Base-by-base conservation (phyloP, 345 rosid species). In the Eucalyptus cloeziana region DNA sequence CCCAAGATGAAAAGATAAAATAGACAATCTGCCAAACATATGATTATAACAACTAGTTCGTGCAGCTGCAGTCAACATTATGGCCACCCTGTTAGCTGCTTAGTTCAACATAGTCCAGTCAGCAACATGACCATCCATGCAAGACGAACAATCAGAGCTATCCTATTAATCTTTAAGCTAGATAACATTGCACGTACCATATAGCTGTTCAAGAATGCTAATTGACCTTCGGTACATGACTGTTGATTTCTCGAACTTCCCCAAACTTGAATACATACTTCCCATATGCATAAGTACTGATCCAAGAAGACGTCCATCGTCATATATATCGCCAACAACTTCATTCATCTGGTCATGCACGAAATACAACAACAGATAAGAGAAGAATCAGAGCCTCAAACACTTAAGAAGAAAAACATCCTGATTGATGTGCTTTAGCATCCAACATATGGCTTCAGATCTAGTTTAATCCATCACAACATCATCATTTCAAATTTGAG, bases 231-330 rank as follows among this genome's bases (percentile, higher is more conserved):
- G 91, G 91, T 97, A 91, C 67, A 88, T 67, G 45, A 90, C 91
- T 90, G 93, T 47, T 87, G 99, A 97, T 64, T 95, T 92, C 91
- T 94, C 96, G n/a, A 91, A 93, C 90, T 91, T 94, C 86, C 95
- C 97, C 92, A 96, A 80, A 47, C 93, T 89, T 64, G 97, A 94
- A 94, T 95, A 94, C 96, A 97, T 95, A 89, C 97, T 94, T 81
- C 96, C 99, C 94, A 93, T 93, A 90, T 97, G 99, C 91, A 93
- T 89, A 86, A 96, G 92, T 85, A 97, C 90, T 88, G 96, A 94
- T 92, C 94, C 99, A 91, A 97, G 91, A 92, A 96, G 95, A 47
- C 93, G 92, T 83, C 94, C 96, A 7, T 92, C 93, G 69, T 94
- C 96, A 69, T 88, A 91, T 89, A 93, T 87, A 88, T 87, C 49